phyloP scores from a whole-genome alignment of 2,329 filamentous ascomycete genomes.

The Hirsutella thompsonii region DNA sequence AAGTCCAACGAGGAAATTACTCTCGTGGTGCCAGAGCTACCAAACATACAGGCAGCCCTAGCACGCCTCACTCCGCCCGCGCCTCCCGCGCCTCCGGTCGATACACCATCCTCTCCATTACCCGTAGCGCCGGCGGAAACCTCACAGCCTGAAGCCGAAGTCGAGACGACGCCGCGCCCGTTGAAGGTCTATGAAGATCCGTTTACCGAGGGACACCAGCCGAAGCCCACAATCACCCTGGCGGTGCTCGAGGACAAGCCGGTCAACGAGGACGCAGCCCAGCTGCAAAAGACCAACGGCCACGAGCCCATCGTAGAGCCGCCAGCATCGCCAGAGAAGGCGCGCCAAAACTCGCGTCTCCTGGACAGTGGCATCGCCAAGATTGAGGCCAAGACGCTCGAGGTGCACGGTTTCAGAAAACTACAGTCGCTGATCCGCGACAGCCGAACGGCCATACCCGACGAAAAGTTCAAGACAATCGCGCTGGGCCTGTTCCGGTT shows the following conservation, averaged over 20 bases:
- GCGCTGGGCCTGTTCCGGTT: conserved; percentile 58
- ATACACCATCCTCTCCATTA: background rate
- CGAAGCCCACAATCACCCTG: conserved; percentile 29
- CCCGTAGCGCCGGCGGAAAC: background rate
- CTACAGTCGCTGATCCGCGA: conserved; percentile 63
- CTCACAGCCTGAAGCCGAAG: background rate
- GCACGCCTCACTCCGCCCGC: conserved; percentile 5
- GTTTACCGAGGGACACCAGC: conserved; percentile 34
- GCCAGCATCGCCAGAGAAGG: conserved; percentile 30
- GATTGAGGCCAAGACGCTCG: conserved; percentile 58
- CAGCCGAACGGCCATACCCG: conserved; percentile 47
- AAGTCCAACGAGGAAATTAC: conserved; percentile 40
- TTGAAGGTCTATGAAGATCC: conserved; percentile 53
- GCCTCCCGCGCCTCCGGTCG: background rate
- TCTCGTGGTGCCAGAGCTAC: conserved; percentile 35
- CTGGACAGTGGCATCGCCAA: conserved; percentile 64
- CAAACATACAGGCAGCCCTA: conserved; percentile 21
- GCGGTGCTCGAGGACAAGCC: conserved; percentile 47
- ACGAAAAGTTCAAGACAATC: conserved; percentile 57
- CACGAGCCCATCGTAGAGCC: conserved; percentile 10
- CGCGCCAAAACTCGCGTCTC: conserved; percentile 45
- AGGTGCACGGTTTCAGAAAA: conserved; percentile 70
- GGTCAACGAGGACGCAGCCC: conserved; percentile 40
- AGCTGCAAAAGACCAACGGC: conserved; percentile 13
- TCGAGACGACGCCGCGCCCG: conserved; percentile 20